Percentiles rank a stretch among this genome's conserved stretches.
phyloP scores from a whole-genome alignment of 2,329 filamentous ascomycete genomes.

The Dissoconium aciculare region DNA sequence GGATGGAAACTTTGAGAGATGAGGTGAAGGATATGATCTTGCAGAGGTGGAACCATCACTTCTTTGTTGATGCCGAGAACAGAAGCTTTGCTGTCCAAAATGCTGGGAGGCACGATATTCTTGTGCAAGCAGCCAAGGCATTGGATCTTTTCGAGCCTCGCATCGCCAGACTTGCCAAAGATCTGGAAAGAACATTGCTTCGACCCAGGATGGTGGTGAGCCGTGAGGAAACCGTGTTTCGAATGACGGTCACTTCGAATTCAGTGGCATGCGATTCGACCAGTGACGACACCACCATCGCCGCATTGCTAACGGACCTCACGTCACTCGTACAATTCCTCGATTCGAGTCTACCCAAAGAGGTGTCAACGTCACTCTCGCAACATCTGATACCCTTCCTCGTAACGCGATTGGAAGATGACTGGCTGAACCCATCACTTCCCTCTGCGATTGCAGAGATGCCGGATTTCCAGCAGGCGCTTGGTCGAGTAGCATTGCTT shows the following conservation, averaged over 20 bases:
- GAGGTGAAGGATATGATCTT: conserved; percentile 52
- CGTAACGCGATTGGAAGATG: conserved; percentile 50
- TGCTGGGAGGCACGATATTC: conserved; percentile 6
- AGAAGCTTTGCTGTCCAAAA: conserved; percentile 43
- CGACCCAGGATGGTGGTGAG: conserved; percentile 15
- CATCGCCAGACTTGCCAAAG: conserved; percentile 15
- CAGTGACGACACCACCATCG: conserved; percentile 7
- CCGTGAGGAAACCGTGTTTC: conserved; percentile 9
- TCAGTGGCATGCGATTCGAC: conserved; percentile 15
- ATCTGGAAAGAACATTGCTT: conserved; percentile 19
- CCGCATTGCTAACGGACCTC: conserved; percentile 30
- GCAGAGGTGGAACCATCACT: conserved; percentile 58
- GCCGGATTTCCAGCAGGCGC: conserved; percentile 51
- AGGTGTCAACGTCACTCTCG: conserved; percentile 43
- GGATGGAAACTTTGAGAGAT: conserved; percentile 50
- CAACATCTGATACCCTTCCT: conserved; percentile 55
- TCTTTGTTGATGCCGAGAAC: conserved; percentile 45
- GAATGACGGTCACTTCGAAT: conserved; percentile 12
- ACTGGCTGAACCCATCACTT: conserved; percentile 63
- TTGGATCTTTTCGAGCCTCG: conserved; percentile 16
- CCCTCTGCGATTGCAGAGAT: conserved; percentile 61
- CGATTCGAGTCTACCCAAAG: conserved; percentile 34
- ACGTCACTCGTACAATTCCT: conserved; percentile 36
- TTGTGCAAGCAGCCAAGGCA: conserved; percentile 11
- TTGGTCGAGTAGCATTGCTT: conserved; percentile 51